Conservation (phyloP, 2,329 filamentous ascomycete genomes). For the Plectosphaerella cucumerina region DNA sequence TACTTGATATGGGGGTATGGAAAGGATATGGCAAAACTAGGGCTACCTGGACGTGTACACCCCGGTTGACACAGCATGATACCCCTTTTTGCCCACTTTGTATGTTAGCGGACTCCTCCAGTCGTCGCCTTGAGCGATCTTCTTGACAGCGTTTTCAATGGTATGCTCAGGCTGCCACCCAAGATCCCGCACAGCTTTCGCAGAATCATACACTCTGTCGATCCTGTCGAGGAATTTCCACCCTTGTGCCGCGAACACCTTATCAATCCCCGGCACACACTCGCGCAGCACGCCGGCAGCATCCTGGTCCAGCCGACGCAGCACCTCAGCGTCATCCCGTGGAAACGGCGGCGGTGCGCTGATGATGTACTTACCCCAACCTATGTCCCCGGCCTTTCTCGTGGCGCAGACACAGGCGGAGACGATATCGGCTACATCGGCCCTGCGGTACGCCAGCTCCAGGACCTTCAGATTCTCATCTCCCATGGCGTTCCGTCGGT, state of each 20-base stretch:
- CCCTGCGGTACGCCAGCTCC: constrained; percentile 41
- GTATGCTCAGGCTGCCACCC: constrained; percentile 39
- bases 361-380: constrained; percentile 38
- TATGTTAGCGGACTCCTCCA: constrained; percentile 33
- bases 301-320: constrained; percentile 26
- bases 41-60: constrained; percentile 34
- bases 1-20: not conserved
- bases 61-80: constrained; percentile 36
- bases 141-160: constrained; percentile 28
- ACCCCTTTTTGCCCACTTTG: constrained; percentile 37
- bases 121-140: constrained; percentile 26
- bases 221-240: constrained; percentile 34
- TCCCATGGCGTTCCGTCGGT: constrained; percentile 26
- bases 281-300: constrained; percentile 24
- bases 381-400: constrained; percentile 22
- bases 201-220: constrained; percentile 42
- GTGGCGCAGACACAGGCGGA: constrained; percentile 33
- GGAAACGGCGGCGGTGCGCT: constrained; percentile 37
- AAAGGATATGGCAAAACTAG: not conserved
- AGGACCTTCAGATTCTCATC: constrained; percentile 43
- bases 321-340: constrained; percentile 19
- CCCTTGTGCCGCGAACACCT: constrained; percentile 23
- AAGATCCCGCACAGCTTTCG: constrained; percentile 33
- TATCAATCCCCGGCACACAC: constrained; percentile 19
- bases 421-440: constrained; percentile 40